A percentile compares a stretch with the other conserved stretches of the same genome.
Evolutionary conservation across 2,329 filamentous ascomycete genomes (phyloP).

Genomic region (Trichophyton rubrum): DNA sequence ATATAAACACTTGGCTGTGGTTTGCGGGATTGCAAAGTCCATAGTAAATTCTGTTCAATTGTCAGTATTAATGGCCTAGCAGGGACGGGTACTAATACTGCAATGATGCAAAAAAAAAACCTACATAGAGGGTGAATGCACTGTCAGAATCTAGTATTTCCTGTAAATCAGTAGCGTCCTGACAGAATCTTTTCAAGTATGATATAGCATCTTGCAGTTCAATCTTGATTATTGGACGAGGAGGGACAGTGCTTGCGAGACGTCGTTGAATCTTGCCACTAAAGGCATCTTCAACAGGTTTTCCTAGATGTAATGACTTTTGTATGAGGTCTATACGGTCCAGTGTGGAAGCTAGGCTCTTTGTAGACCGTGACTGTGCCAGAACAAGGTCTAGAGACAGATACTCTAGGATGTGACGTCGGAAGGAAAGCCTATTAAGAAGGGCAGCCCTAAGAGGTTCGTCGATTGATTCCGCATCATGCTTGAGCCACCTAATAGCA

Average conservation of each 20-base stretch:
- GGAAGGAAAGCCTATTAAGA: slow-evolving; percentile 51
- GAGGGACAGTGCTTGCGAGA: slow-evolving; percentile 85
- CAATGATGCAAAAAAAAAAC: slow-evolving; percentile 15
- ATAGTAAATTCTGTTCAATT: slow-evolving; percentile 7
- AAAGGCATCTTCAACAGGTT: slow-evolving; percentile 62
- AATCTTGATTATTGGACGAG: slow-evolving; percentile 72
- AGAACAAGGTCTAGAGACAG: slow-evolving; percentile 28
- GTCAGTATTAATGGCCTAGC: slow-evolving; percentile 3
- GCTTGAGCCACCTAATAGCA: slow-evolving; percentile 42
- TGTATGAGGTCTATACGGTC: slow-evolving; percentile 43
- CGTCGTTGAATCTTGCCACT: slow-evolving; percentile 84
- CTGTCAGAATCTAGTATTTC: slow-evolving; percentile 56
- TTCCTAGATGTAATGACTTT: slow-evolving; percentile 49
- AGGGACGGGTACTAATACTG: not conserved
- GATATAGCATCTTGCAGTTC: slow-evolving; percentile 58
- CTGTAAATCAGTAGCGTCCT: slow-evolving; percentile 57
- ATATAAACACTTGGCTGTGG: slow-evolving; percentile 77
- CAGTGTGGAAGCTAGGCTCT: slow-evolving; percentile 24
- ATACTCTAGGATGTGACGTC: slow-evolving; percentile 38
- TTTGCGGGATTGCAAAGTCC: slow-evolving; percentile 44
- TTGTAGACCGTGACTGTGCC: slow-evolving; percentile 20
- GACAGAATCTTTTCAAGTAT: slow-evolving; percentile 57
- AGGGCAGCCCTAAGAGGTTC: slow-evolving; percentile 43
- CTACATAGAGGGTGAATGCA: slow-evolving; percentile 57
- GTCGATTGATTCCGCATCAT: slow-evolving; percentile 22